Evolutionary conservation across 2,329 filamentous ascomycete genomes (phyloP), one percentile per base, ranked within the genome.

Genomic region (Cytospora piceicola): DNA sequence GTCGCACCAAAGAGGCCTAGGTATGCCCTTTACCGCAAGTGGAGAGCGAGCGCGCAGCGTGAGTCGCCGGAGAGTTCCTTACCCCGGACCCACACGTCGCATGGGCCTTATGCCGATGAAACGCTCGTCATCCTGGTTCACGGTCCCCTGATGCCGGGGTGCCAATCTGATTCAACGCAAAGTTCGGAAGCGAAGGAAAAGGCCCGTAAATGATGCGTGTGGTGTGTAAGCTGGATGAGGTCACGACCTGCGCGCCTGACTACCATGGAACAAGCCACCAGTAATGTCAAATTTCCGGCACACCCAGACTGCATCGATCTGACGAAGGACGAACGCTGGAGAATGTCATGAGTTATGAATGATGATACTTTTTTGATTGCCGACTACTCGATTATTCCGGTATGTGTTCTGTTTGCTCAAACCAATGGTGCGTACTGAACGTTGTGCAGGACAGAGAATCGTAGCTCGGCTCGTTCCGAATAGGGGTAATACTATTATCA

Each of bases 41-140:
- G 63, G 63, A 62, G 58, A 57, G 53, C 58, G 52, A 42, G 20
- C 17, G 27, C 7, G n/a, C 9, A n/a, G 24, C 42, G 42, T 49
- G 42, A 49, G 36, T 65, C 42, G 52, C 51, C 53, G 46, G 32
- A 6, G 34, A 34, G 3, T 46, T 53, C 36, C 34, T 53, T 62
- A 62, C 58, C 63, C 63, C 63, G 24, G 63, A 65, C 57, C 63
- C 58, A 46, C 58, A 46, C 58, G 51, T 64, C 39, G 34, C 34
- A 36, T 36, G 34, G 34, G 34, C 34, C 34, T 36, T 36, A 36
- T 36, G 34, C 34, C 34, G 34, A 1, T 36, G 17, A 42, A 42
- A 42, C 20, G 39, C 39, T 42, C 17, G 39, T 42, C 39, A 42
- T 42, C 39, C 39, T 20, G 39, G 39, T 42, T 17, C 8, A 15